Evolutionary conservation across 768 basidiomycete species (phyloP), one percentile per base, ranked within the genome.

Genomic region (Leccinum barrowsii): DNA sequence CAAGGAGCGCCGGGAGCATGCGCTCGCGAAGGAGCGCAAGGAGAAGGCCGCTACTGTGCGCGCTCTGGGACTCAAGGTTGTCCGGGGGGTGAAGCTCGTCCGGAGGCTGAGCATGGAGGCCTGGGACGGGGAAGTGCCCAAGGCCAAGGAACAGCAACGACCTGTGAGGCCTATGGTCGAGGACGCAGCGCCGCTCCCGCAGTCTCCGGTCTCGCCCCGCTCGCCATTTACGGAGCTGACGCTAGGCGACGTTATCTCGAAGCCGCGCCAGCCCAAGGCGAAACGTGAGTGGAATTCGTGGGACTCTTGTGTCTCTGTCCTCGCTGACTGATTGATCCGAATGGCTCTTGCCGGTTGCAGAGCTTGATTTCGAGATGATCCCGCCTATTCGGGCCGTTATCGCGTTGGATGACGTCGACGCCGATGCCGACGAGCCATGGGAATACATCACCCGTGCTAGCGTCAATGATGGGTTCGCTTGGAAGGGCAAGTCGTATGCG

Each of bases 401-500:
- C 48, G 71, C 60, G 46, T 61, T 74, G 60, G 71, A 73, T 15
- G 71, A 72, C 47, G 54, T 47, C 2, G 71, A 72, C 37, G 54
- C 44, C 1, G 71, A 72, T 11, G 49, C 50, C 5, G 67, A 74
- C 21, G 71, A 73, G 24, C 61, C 67, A 21, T 73, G 71, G 71
- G 73, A 73, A 35, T 73, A 74, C 51, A 37, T 73, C 17, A 65
- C 71, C 50, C 69, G 70, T 24, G 59, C 71, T 8, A 67, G 69
- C 48, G 10, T 71, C 32, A 56, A 59, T 34, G 69, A 73, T 11
- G 69, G 67, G 7, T 58, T 67, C 46, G 52, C 62, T 47, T 71
- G 70, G 70, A 67, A 65, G 67, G 69, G 66, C 56, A 67, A 72
- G 56, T 73, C 71, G 8, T 73, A 73, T 48, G 71, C 71, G 13